Percentiles rank a stretch among this genome's conserved stretches.
Evolutionary conservation across 208 protist species (phyloP).

Genomic region (Leishmania aethiopica): DNA sequence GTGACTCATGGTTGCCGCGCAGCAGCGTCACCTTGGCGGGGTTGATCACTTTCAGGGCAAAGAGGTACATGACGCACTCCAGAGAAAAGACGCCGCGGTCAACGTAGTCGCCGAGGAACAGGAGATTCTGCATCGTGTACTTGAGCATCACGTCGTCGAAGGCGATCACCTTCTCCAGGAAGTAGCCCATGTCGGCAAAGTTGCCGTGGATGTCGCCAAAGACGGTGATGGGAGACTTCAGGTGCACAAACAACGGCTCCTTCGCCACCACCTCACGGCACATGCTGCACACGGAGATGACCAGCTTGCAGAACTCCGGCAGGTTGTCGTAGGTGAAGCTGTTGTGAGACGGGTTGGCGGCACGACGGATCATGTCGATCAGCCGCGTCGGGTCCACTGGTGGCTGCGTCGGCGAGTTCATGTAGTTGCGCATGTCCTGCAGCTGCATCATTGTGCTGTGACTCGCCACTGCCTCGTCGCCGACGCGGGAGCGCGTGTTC

Average conservation of each 20-base stretch:
- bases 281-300: constrained; percentile 86
- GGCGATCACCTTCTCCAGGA: constrained; percentile 86
- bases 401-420: constrained; percentile 86
- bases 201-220: constrained; percentile 96
- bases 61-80: constrained; percentile 90
- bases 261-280: constrained; percentile 85
- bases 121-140: constrained; percentile 91
- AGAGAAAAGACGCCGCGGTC: constrained; percentile 94
- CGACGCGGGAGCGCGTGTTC: constrained; percentile 42
- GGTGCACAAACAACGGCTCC: constrained; percentile 87
- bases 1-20: constrained; percentile 93
- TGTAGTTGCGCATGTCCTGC: constrained; percentile 89
- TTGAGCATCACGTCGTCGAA: constrained; percentile 92
- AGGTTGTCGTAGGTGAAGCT: constrained; percentile 86
- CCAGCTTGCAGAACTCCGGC: constrained; percentile 83
- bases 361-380: constrained; percentile 85
- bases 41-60: constrained; percentile 89
- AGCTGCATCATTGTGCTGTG: constrained; percentile 91
- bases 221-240: constrained; percentile 90
- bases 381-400: constrained; percentile 80
- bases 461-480: constrained; percentile 88
- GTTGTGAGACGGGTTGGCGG: constrained; percentile 73
- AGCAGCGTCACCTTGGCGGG: constrained; percentile 92
- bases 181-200: constrained; percentile 93
- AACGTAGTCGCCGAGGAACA: constrained; percentile 99